phyloP scores from a whole-genome alignment of 371 early-diverging fungal genomes.

The Rhizopus sp. region DNA sequence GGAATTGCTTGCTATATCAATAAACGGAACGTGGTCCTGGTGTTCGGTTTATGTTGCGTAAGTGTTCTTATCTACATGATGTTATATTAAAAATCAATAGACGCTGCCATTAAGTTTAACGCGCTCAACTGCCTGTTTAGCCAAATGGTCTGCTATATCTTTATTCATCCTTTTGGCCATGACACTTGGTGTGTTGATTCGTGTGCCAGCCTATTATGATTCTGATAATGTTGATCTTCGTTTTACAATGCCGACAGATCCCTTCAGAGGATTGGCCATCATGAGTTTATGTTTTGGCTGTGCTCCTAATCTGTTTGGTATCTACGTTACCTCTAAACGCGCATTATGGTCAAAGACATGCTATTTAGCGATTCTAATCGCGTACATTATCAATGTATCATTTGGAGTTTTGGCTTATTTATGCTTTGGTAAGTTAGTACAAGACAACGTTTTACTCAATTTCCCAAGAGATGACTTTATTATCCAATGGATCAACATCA shows the following conservation, averaged over 20 bases:
- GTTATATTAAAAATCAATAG: constrained; percentile 16
- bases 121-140: constrained; percentile 51
- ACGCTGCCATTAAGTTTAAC: constrained; percentile 50
- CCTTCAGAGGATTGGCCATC: constrained; percentile 50
- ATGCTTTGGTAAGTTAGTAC: constrained; percentile 52
- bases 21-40: constrained; percentile 37
- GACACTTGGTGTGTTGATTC: constrained; percentile 41
- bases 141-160: constrained; percentile 49
- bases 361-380: constrained; percentile 34
- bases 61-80: constrained; percentile 13
- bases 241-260: constrained; percentile 8
- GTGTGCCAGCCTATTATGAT: constrained; percentile 45
- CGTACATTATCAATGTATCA: constrained; percentile 48
- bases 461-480: constrained; percentile 48
- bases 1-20: constrained; percentile 15
- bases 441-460: constrained; percentile 54
- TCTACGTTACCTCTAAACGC: constrained; percentile 41
- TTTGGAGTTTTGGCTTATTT: constrained; percentile 57
- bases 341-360: constrained; percentile 44
- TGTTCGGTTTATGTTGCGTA: constrained; percentile 42
- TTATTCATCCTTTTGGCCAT: constrained; percentile 48
- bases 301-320: constrained; percentile 53
- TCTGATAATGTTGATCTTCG: constrained; percentile 13
- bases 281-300: constrained; percentile 57
- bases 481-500: constrained; percentile 50